These are phyloP conservation scores for Mycena citricolor DNA, from an alignment of 1,284 basidiomycete species.

Conservation along the genomic window DNA sequence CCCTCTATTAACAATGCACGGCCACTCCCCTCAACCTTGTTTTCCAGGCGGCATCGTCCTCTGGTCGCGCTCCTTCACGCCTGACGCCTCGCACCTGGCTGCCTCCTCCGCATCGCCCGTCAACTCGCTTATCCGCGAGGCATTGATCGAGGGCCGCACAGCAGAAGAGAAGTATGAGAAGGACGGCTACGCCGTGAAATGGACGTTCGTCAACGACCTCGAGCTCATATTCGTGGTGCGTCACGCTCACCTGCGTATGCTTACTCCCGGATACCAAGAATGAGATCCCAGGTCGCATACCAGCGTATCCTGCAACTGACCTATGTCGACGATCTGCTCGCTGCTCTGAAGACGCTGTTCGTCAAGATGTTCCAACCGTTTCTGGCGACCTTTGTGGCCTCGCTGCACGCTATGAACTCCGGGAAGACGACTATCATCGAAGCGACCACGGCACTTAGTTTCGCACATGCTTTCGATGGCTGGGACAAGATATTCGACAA, in stretches of 20 bases:
- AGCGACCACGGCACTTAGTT: constrained; percentile 47
- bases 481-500: constrained; percentile 86
- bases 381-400: constrained; percentile 77
- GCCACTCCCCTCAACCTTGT: constrained; percentile 11
- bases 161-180: constrained; percentile 83
- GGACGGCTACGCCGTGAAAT: constrained; percentile 89
- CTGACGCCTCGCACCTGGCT: constrained; percentile 72
- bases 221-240: constrained; percentile 93
- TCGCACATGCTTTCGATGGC: constrained; percentile 68
- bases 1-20: background rate
- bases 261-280: background rate
- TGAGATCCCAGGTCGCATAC: constrained; percentile 78
- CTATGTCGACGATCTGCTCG: constrained; percentile 88
- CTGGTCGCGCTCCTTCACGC: constrained; percentile 92
- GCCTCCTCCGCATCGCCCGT: constrained; percentile 83
- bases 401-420: constrained; percentile 62
- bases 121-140: constrained; percentile 87
- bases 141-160: constrained; percentile 82
- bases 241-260: constrained; percentile 19
- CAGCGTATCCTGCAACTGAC: constrained; percentile 95
- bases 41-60: constrained; percentile 82
- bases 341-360: constrained; percentile 80
- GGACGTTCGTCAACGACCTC: constrained; percentile 90
- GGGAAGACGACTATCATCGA: constrained; percentile 41
- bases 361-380: constrained; percentile 84